Evolutionary conservation across 2,329 filamentous ascomycete genomes (phyloP), one percentile per base, ranked within the genome.

Genomic region (Cladosporium sp.): DNA sequence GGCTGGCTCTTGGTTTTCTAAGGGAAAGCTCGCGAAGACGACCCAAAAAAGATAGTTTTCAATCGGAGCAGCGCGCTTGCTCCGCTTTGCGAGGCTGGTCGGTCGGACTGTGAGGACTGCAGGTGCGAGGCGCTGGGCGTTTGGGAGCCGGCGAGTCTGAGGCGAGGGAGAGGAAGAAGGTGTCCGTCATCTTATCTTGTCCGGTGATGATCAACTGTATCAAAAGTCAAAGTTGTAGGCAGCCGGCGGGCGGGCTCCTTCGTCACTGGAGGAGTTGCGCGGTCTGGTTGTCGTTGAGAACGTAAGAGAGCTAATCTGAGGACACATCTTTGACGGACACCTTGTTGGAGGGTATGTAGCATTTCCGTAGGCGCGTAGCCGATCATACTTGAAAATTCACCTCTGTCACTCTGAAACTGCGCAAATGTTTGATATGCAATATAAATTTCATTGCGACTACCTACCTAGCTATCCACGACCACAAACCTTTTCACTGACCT

Each of bases 231-330:
- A 54, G 41, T 54, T 54, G 52, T 37, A 54, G 52, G 46, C 52
- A 54, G 52, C 52, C 52, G 52, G 50, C 37, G 34, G 14, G 43
- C 22, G 7, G 19, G 14, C 9, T 19, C 19, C 38, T 35, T 22
- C 14, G 13, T 44, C 19, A 19, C 16, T 9, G 52, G 44, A 32
- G 45, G 43, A 45, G 38, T 43, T 22, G 10, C 35, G 46, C 35
- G 38, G 35, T 34, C 52, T 49, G 52, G 52, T 54, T 54, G 52
- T 54, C 44, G 32, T 18, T 54, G 52, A 49, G 52, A 54, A 54
- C 46, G 31, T 32, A 49, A 46, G 52, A 54, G 52, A 54, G 52
- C 52, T 54, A 49, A 54, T 54, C 52, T 54, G 52, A 54, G 52
- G 52, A 45, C 35, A 19, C 31, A 35, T 31, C 42, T 16, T 46